Base-by-base conservation (phyloP, 441 rosid species). In the Metrosideros polymorpha region DNA sequence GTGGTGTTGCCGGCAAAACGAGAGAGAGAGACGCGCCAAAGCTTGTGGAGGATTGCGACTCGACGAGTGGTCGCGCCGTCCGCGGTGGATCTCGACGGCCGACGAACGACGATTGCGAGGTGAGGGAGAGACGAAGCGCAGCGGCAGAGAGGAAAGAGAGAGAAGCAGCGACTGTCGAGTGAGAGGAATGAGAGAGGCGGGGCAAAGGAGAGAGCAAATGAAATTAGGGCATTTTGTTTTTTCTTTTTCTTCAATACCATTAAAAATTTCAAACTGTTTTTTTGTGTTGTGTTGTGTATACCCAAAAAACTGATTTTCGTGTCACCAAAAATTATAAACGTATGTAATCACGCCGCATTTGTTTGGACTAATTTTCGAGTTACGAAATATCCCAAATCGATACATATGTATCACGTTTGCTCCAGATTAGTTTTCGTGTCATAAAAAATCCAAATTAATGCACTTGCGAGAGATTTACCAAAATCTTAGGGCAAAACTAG, bases 351-450 rank as follows among this genome's bases (percentile, higher is more conserved):
- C 43, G 43, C 76, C 43, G 8, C 12, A 29, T 13, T 59, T 32
- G 6, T 18, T 25, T 6, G 3, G 8, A 3, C 25, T 63, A 19
- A 63, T 18, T 55, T 63, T 32, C 13, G 1, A 7, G 4, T 32
- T 2, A 63, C 12, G 30, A 61, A n/a, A 15, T 7, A 7, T 30
- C 12, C 4, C 0, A 0, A 0, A 15, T 2, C 22, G 2, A 6
- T 51, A 18, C 19, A 7, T 53, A 6, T 7, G 24, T 19, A 25
- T 6, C 9, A 8, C 24, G 19, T 14, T 59, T 29, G 8, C 43
- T 32, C 0, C 7, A 0, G 7, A 32, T 32, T 7, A 22, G 18
- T 59, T 29, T 15, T 8, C 2, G 7, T 18, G 1, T 6, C 25
- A 5, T 1, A 4, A 29, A 63, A 18, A 2, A 7, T 4, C 7